Evolutionary conservation across 352 stramenopile species (phyloP).

Genomic region (Pythium myriotylum): DNA sequence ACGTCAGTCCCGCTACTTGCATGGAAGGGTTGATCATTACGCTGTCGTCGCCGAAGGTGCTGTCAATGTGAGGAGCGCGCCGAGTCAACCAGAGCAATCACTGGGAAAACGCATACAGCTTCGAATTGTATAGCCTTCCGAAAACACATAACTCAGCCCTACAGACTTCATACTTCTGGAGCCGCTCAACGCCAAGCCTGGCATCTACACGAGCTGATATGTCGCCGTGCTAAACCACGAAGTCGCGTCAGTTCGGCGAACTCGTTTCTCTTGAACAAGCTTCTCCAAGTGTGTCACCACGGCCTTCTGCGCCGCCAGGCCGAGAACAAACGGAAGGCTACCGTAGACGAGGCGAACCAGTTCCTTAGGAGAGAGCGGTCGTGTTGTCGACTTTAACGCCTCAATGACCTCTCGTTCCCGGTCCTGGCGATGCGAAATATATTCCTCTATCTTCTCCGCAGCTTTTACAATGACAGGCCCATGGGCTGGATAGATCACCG

Average conservation of each 20-base stretch:
- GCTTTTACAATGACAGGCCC: constrained; percentile 67
- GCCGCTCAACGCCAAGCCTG: too few species aligned
- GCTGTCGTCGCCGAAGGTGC: too few species aligned
- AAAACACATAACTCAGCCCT: too few species aligned
- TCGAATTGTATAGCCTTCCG: too few species aligned
- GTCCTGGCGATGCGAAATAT: constrained; percentile 72
- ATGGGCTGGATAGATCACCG: constrained; percentile 76
- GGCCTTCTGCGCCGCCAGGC: constrained; percentile 50
- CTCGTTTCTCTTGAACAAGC: constrained; percentile 48
- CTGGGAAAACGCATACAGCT: too few species aligned
- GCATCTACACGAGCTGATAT: constrained; percentile 28
- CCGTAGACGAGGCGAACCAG: constrained; percentile 62
- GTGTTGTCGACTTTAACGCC: not conserved
- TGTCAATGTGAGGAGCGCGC: too few species aligned
- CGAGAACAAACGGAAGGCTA: constrained; percentile 53
- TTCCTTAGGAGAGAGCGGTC: constrained; percentile 39
- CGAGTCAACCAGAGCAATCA: too few species aligned
- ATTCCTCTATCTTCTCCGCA: constrained; percentile 73
- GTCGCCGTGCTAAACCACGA: constrained; percentile 39
- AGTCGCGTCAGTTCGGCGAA: constrained; percentile 6
- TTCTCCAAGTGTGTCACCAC: constrained; percentile 72
- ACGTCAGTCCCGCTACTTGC: too few species aligned
- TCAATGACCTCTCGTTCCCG: constrained; percentile 69
- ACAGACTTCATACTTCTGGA: too few species aligned
- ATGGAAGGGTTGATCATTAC: too few species aligned